Conservation (phyloP, 306 rosid genomes). For the Cucurbita pepo region DNA sequence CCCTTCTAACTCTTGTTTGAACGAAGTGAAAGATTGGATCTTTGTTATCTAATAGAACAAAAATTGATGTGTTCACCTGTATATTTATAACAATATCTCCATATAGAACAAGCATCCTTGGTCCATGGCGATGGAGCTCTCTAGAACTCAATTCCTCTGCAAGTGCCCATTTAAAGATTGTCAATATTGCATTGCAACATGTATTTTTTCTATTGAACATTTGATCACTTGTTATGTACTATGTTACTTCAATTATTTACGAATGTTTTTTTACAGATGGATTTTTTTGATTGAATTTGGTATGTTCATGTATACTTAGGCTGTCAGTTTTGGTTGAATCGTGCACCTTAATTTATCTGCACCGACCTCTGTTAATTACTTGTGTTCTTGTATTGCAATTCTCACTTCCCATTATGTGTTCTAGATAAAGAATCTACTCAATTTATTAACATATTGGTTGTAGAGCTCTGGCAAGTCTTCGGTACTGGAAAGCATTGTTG, state of each 20-base stretch:
- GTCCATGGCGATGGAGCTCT: background rate
- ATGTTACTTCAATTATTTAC: background rate
- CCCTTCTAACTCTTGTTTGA: background rate
- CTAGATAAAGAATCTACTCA: background rate
- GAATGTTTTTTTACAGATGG: background rate
- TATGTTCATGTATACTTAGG: background rate
- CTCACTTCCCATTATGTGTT: background rate
- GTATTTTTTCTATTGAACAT: background rate
- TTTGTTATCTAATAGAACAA: background rate
- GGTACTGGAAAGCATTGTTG: conserved; percentile 84
- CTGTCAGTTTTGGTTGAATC: background rate
- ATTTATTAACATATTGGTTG: background rate
- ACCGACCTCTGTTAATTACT: too few species aligned
- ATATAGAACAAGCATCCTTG: background rate
- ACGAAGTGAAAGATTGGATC: background rate
- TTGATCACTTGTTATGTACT: background rate
- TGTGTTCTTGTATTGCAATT: background rate
- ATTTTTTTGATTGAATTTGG: background rate
- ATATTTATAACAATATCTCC: background rate
- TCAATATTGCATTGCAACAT: background rate
- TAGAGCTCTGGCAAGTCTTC: conserved; percentile 99
- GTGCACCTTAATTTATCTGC: background rate
- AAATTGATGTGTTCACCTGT: background rate
- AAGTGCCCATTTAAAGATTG: background rate
- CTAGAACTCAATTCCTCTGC: background rate